Base-by-base conservation (phyloP, 2,329 filamentous ascomycete genomes). In the Sclerotinia spermophila region DNA sequence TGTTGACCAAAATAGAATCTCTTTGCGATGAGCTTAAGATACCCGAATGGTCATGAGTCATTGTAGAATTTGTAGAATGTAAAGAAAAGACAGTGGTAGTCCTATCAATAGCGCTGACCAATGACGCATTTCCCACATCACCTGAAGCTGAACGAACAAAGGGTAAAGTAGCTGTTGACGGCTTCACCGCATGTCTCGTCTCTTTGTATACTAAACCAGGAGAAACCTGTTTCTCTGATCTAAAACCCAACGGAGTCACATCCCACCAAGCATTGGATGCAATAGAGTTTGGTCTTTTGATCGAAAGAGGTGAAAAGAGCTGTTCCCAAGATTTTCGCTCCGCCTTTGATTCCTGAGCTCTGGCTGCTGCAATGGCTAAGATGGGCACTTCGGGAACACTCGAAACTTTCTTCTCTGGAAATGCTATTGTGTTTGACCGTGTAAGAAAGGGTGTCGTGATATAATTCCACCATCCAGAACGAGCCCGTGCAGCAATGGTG, bases 381-480 rank as follows among this genome's bases (percentile, higher is more conserved):
- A 61, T 80, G 74, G 72, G 82, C 79, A 78, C 64, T 55, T 74
- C 74, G 5, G 78, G 77, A 17, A 73, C 65, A 72, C 68, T 72
- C 62, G 65, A 72, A 27, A 60, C 4, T 4, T 74, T 70, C 72
- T 38, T 65, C 19, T 21, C 74, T 69, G 60, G 62, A 60, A 38
- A 72, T 10, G 77, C 75, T 33, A 81, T 75, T 1, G 78, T 80
- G 58, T 79, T 80, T 21, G 78, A 78, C 60, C 77, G 73, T 33
- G 78, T 77, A n/a, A 80, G 67, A 76, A 93, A 93, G 0, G 91
- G 91, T 1, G 91, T 92, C 11, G 86, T 89, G 69, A 94, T 87
- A 74, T 92, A 85, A 76, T 92, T 92, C 91, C 91, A 94, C 91
- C 91, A 94, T 30, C 91, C 91, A 38, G 89, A 90, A 69, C 84